Conservation (phyloP, 768 basidiomycete species). For the Pisolithus orientalis region DNA sequence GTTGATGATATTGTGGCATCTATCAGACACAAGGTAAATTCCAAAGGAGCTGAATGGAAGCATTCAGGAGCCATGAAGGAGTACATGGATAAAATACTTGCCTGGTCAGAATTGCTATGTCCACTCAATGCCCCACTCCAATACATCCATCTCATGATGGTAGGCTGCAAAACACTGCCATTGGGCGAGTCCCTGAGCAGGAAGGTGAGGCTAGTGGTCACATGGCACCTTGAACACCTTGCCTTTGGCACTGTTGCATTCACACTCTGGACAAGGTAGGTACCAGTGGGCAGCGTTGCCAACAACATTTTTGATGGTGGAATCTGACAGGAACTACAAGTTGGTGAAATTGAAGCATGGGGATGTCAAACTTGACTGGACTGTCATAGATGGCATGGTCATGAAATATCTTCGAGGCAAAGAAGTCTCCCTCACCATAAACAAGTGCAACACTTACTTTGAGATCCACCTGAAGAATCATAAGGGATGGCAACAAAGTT, state of each 20-base stretch:
- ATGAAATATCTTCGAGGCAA: slow-evolving; percentile 1
- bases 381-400: not conserved
- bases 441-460: slow-evolving; percentile 12
- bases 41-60: slow-evolving; percentile 14
- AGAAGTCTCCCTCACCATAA: not conserved
- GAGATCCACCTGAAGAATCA: slow-evolving; percentile 13
- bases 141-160: not conserved
- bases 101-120: not conserved
- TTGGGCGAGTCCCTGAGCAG: not conserved
- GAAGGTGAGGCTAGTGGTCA: not conserved
- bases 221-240: not conserved
- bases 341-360: slow-evolving; percentile 16
- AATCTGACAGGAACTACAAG: slow-evolving; percentile 25
- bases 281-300: too few relatives aligned
- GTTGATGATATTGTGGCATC: slow-evolving; percentile 20
- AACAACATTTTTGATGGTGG: too few relatives aligned
- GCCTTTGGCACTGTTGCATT: not conserved
- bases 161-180: not conserved
- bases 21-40: slow-evolving; percentile 16
- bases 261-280: not conserved
- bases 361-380: slow-evolving; percentile 13
- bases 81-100: not conserved
- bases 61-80: slow-evolving; percentile 24
- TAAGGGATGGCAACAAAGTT: slow-evolving; percentile 22
- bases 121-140: not conserved